Evolutionary conservation across 768 basidiomycete genomes (phyloP).

Genomic region (Tulasnella sp.): DNA sequence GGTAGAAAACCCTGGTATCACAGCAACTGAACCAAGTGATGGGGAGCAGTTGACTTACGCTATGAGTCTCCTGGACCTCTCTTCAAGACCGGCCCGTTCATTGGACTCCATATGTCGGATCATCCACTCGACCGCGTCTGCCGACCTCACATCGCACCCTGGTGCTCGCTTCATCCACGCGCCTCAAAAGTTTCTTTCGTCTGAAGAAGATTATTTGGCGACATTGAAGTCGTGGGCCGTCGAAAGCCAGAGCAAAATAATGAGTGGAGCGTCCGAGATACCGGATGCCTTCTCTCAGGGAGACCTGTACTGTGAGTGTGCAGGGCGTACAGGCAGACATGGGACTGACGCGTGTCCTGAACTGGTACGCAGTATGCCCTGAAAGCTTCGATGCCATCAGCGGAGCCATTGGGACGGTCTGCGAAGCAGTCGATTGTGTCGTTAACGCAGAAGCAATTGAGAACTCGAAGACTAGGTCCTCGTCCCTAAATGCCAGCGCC

Average conservation of each 20-base stretch:
- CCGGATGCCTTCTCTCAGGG: conserved; percentile 59
- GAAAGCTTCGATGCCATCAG: conserved; percentile 65
- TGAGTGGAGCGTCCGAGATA: conserved; percentile 57
- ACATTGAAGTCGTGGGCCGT: conserved; percentile 48
- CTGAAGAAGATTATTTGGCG: conserved; percentile 45
- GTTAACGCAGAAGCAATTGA: conserved; percentile 17
- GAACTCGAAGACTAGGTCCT: neutral
- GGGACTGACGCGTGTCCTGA: neutral
- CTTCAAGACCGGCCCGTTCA: neutral
- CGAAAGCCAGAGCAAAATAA: conserved; percentile 52
- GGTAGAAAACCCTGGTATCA: neutral
- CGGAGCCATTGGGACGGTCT: conserved; percentile 72
- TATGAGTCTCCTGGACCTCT: conserved; percentile 7
- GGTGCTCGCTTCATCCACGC: conserved; percentile 66
- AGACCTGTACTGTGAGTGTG: conserved; percentile 66
- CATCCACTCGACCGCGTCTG: neutral
- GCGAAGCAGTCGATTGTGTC: conserved; percentile 71
- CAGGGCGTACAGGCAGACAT: neutral
- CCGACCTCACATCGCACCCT: conserved; percentile 41
- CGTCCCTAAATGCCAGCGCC: conserved; percentile 29
- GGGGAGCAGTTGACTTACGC: conserved; percentile 3
- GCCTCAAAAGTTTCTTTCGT: conserved; percentile 34
- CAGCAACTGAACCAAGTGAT: neutral
- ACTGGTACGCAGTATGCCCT: conserved; percentile 49
- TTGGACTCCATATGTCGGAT: neutral